Evolutionary conservation across 495 filamentous ascomycete species (phyloP), one percentile per base, ranked within the genome.

Genomic region (Hypoxylon trugodes): DNA sequence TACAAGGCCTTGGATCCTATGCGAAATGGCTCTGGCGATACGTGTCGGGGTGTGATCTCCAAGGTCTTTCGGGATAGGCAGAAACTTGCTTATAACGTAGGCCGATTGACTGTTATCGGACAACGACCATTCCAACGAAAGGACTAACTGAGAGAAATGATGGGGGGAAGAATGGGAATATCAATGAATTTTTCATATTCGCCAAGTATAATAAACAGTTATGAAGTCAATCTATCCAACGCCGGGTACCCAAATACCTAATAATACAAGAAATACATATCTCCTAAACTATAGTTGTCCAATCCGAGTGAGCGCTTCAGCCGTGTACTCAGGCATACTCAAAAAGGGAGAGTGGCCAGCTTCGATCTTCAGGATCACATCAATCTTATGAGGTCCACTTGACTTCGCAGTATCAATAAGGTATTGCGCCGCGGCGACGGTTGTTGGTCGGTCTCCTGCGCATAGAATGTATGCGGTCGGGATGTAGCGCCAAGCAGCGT

Each of bases 401-500:
- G 55, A 48, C 12, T 49, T 66, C 8, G 62, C 62, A 1, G 55
- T 55, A 4, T 50, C 36, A 49, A 66, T 38, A 22, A 75, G 66
- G 48, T 69, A 66, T 19, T 72, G 66, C 10, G 26, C 67, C n/a
- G 67, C 68, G 1, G 47, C 59, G 12, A 65, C 30, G 0, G 69
- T 66, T 4, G 65, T 54, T 13, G 30, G 26, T 30, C 62, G 46
- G 19, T 74, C 72, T n/a, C 48, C 45, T 1, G 61, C 65, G 28
- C 69, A 65, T 1, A 73, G 24, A 15, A 74, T 68, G 36, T 68
- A 73, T 3, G 71, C 74, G 8, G 73, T 66, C 7, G 73, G 69
- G 5, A 75, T 72, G 47, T 70, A 58, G 1, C 69, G 57, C 71
- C 68, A 74, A 19, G 73, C 69, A 15, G 73, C 71, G 32, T 68